Conservation (phyloP, 345 rosid genomes). For the Gossypium longicalyx region DNA sequence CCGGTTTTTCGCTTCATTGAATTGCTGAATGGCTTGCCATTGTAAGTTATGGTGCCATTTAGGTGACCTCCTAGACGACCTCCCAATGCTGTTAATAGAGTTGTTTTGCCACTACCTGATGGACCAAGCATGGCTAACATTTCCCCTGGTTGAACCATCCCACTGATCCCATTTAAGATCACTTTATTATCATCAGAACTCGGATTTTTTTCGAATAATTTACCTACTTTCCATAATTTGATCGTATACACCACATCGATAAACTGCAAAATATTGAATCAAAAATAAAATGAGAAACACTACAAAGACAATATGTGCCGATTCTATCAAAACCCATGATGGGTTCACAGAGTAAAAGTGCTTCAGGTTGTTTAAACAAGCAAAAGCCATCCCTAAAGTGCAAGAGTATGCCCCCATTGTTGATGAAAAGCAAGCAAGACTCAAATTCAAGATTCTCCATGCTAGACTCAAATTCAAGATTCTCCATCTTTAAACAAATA, state of each 20-base stretch:
- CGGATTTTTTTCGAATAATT: neutral
- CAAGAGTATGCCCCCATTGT: too few species aligned
- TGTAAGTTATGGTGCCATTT: constrained; percentile 38
- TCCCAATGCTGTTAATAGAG: constrained; percentile 48
- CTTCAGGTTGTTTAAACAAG: too few species aligned
- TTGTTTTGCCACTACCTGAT: constrained; percentile 61
- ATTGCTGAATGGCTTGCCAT: constrained; percentile 36
- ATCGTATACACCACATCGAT: constrained; percentile 36
- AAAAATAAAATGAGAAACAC: neutral
- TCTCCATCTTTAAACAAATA: too few species aligned
- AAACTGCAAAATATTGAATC: constrained; percentile 30
- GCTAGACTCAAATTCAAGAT: too few species aligned
- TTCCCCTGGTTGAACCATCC: constrained; percentile 44
- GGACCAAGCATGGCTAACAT: constrained; percentile 57
- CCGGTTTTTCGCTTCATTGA: constrained; percentile 41
- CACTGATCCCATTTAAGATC: constrained; percentile 45
- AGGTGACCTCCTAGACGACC: constrained; percentile 33
- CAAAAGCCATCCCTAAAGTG: too few species aligned
- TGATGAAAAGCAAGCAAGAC: too few species aligned
- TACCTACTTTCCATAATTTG: constrained; percentile 2
- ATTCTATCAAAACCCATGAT: too few species aligned
- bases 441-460: too few species aligned
- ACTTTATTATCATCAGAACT: constrained; percentile 28
- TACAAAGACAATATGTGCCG: neutral
- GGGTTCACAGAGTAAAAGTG: too few species aligned